Percentiles rank a stretch among this genome's conserved stretches.
Evolutionary conservation across 345 rosid genomes (phyloP).

Genomic region (Murraya koenigii): DNA sequence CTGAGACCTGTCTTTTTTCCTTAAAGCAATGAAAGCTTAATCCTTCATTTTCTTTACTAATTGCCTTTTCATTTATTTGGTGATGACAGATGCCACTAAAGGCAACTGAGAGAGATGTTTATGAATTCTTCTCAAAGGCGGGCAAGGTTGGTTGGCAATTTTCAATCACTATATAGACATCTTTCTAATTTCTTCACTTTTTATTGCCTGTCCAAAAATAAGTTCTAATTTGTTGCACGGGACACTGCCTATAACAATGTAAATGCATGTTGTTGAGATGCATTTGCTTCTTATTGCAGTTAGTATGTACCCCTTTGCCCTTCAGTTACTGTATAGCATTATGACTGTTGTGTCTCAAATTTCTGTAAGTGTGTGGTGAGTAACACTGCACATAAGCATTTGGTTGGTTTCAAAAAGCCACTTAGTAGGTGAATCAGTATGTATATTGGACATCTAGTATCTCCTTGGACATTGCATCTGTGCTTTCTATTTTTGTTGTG

Average conservation of each 20-base stretch:
- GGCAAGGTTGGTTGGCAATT: slow-evolving; percentile 68
- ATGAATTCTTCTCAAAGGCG: slow-evolving; percentile 89
- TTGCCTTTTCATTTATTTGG: slow-evolving; percentile 14
- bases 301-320: slow-evolving; percentile 20
- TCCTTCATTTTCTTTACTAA: neutral
- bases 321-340: slow-evolving; percentile 24
- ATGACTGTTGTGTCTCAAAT: slow-evolving; percentile 32
- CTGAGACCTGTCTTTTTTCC: slow-evolving; percentile 2
- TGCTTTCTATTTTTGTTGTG: slow-evolving; percentile 2
- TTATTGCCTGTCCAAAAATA: neutral
- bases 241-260: slow-evolving; percentile 8
- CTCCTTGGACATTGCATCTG: neutral
- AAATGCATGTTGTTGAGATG: slow-evolving; percentile 20
- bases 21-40: neutral
- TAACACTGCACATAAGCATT: slow-evolving; percentile 16
- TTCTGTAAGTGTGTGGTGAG: slow-evolving; percentile 24
- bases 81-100: slow-evolving; percentile 84
- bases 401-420: neutral
- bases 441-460: slow-evolving; percentile 8
- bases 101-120: slow-evolving; percentile 88
- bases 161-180: neutral
- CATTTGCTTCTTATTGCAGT: slow-evolving; percentile 21
- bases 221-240: slow-evolving; percentile 1
- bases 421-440: slow-evolving; percentile 3
- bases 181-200: neutral